A percentile compares a stretch with the other conserved stretches of the same genome.
Evolutionary conservation across 73 alveolate species (phyloP).

Genomic region (Tetrahymena thermophila): DNA sequence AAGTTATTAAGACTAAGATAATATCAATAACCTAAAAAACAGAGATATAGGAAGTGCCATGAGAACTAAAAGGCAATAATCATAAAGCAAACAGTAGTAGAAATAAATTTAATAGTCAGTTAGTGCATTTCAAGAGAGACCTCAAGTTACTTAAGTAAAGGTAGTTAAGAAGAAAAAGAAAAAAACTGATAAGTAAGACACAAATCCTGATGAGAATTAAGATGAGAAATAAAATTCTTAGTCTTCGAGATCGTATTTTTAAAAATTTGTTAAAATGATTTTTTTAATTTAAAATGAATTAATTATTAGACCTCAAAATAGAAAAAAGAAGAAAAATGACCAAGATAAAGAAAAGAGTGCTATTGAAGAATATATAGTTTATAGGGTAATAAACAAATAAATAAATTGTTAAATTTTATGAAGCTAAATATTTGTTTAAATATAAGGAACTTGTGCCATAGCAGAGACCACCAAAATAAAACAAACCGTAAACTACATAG

Average conservation of each 20-base stretch:
- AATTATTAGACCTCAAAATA: background rate
- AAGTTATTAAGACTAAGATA: background rate
- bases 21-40: background rate
- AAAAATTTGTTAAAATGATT: too few species aligned
- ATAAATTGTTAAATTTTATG: too few species aligned
- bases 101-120: background rate
- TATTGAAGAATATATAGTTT: background rate
- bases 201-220: background rate
- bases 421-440: too few species aligned
- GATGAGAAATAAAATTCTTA: background rate
- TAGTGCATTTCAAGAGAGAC: background rate
- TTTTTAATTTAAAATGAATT: background rate
- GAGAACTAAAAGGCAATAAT: background rate
- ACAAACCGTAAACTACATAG: background rate
- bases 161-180: background rate
- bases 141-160: background rate
- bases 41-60: background rate
- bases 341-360: background rate
- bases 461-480: background rate
- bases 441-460: background rate
- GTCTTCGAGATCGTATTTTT: background rate
- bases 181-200: background rate
- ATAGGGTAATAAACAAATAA: background rate
- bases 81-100: background rate
- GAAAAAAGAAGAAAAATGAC: background rate